Base-by-base conservation (phyloP, 106 monocot genomes). In the Dendrobium chrysotoxum region DNA sequence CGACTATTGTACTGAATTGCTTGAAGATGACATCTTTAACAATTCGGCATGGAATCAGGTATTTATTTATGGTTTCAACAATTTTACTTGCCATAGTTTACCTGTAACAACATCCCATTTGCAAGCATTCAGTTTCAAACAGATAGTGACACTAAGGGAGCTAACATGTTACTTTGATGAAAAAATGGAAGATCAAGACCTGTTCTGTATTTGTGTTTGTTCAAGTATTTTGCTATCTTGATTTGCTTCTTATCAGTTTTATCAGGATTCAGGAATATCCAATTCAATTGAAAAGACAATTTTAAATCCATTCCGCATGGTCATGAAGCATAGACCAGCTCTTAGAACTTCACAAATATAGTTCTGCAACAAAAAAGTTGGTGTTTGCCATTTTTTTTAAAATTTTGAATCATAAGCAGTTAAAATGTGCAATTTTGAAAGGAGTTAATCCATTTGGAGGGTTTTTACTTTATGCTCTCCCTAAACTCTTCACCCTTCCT, bases 31-130 rank as follows among this genome's bases (percentile, higher is more conserved):
- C 40, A 70, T 93, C 58, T 95, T 90, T 80, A 99, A 99, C 76
- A 99, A 99, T 84, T 99, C 99, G 72, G 99, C 95, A 53, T 99
- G 99, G 99, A 99, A 99, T 86, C 95, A 99, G 99, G 99, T 99
- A 82, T 74, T n/a, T 70, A 31, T 12, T 70, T 31, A 70, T 70
- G 70, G 31, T 35, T 70, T 70, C 4, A 15, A 70, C 35, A 17
- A 70, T 16, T 50, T 50, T 50, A 50, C 16, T 50, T 1, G 50
- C 13, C 13, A 13, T 50, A 15, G 50, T 50, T 65, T 65, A 2
- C 23, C 25, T 65, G 25, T 0, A 7, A 10, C 64, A 25, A 25
- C 8, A 9, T 65, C 26, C 25, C 7, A 18, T 65, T 65, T 4
- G 57, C 17, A 8, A 65, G 8, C 64, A 65, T 65, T 65, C 25